phyloP scores from a whole-genome alignment of 1,284 basidiomycete species.

The Peniophora sp. region DNA sequence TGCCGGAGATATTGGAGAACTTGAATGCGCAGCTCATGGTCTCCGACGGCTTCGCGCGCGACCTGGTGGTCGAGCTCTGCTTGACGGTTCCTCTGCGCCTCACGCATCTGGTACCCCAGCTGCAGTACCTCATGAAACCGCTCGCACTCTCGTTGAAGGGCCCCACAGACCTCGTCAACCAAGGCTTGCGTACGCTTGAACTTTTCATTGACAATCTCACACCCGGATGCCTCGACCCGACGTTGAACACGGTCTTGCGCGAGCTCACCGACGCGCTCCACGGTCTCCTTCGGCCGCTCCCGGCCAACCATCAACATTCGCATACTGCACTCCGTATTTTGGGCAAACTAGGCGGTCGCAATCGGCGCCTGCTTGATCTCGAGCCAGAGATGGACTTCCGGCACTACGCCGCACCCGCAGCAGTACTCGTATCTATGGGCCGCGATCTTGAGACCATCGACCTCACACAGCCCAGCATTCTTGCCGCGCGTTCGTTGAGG shows the following conservation, averaged over 20 bases:
- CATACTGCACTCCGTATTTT: constrained; percentile 96
- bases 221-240: constrained; percentile 98
- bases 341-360: constrained; percentile 95
- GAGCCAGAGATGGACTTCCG: constrained; percentile 74
- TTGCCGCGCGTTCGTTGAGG: constrained; percentile 62
- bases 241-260: constrained; percentile 85
- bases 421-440: constrained; percentile 68
- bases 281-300: constrained; percentile 84
- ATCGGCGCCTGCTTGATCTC: constrained; percentile 81
- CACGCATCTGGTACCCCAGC: constrained; percentile 92
- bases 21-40: constrained; percentile 86
- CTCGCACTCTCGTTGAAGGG: constrained; percentile 88
- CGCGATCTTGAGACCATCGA: constrained; percentile 65
- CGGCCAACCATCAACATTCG: constrained; percentile 86
- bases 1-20: constrained; percentile 96
- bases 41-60: constrained; percentile 69
- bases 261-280: constrained; percentile 97
- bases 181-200: constrained; percentile 90
- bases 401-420: constrained; percentile 61
- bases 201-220: constrained; percentile 99
- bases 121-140: constrained; percentile 95
- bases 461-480: constrained; percentile 61
- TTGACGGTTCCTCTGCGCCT: constrained; percentile 94
- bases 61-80: constrained; percentile 95
- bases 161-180: constrained; percentile 85